Percentiles rank a stretch among this genome's conserved stretches.
Evolutionary conservation across 2,329 filamentous ascomycete species (phyloP).

Genomic region (Diplodia mutila): DNA sequence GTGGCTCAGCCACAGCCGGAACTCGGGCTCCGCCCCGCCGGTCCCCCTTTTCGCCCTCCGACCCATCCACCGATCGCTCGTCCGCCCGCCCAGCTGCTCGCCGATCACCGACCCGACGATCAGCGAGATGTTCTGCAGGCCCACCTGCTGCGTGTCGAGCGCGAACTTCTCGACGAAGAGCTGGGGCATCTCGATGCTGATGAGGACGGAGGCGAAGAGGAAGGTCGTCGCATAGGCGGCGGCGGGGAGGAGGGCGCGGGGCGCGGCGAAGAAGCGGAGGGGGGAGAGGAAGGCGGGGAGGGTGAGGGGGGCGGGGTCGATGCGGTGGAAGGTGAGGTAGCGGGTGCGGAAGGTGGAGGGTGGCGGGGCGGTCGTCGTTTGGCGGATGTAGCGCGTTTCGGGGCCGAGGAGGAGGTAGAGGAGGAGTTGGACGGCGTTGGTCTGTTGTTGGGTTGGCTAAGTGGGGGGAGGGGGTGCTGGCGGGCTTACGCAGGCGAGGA

Average conservation of each 20-base stretch:
- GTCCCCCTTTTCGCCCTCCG: conserved; percentile 40
- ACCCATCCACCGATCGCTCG: conserved; percentile 60
- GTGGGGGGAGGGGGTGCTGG: not conserved
- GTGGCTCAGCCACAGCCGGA: conserved; percentile 62
- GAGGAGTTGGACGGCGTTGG: conserved; percentile 61
- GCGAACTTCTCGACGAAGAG: conserved; percentile 60
- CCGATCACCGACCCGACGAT: conserved; percentile 62
- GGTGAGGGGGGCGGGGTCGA: conserved; percentile 57
- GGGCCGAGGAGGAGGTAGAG: conserved; percentile 59
- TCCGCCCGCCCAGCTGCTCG: conserved; percentile 60
- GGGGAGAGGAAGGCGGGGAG: conserved; percentile 58
- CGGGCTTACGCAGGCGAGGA: conserved; percentile 52
- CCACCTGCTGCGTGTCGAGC: conserved; percentile 61
- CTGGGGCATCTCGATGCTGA: conserved; percentile 63
- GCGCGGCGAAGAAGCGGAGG: conserved; percentile 50
- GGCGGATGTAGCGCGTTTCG: conserved; percentile 60
- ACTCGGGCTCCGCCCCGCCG: conserved; percentile 52
- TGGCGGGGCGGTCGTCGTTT: conserved; percentile 30
- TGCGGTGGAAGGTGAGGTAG: conserved; percentile 48
- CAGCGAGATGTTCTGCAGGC: conserved; percentile 61
- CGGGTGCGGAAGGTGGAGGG: conserved; percentile 48
- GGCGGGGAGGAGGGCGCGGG: conserved; percentile 56
- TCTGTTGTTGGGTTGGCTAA: conserved; percentile 40
- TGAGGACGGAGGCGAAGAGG: conserved; percentile 56
- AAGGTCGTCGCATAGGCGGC: conserved; percentile 62